Conservation (phyloP, 345 rosid genomes). For the Rhodamnia argentea region DNA sequence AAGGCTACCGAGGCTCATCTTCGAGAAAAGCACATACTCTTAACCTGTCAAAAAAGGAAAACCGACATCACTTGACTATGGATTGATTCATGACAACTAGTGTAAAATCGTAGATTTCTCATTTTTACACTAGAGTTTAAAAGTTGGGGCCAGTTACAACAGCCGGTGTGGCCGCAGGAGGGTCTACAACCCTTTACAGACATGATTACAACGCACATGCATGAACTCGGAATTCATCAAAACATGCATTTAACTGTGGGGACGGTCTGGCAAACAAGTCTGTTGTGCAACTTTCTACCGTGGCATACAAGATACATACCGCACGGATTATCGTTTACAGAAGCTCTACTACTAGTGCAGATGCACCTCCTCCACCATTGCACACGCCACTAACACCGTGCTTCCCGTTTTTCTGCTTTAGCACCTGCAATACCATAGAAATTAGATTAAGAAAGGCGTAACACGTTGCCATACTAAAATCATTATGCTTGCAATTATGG, state of each 20-base stretch:
- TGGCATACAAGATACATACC: background rate
- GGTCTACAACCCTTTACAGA: background rate
- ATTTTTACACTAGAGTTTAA: background rate
- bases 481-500: background rate
- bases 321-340: conserved; percentile 9
- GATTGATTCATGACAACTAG: background rate
- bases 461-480: background rate
- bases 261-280: background rate
- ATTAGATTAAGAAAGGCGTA: background rate
- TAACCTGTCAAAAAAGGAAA: background rate
- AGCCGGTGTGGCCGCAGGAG: background rate
- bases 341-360: conserved; percentile 82
- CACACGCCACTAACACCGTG: conserved; percentile 89
- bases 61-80: background rate
- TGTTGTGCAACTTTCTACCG: background rate
- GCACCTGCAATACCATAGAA: conserved; percentile 23
- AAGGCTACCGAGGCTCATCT: background rate
- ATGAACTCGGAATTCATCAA: background rate
- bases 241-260: background rate
- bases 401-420: conserved; percentile 68
- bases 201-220: background rate
- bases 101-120: background rate
- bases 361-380: conserved; percentile 99
- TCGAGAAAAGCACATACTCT: background rate
- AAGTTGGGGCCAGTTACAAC: background rate